These are phyloP conservation scores for Penstemon davidsonii DNA, from an alignment of 257 asterid species.

Conservation along the genomic window DNA sequence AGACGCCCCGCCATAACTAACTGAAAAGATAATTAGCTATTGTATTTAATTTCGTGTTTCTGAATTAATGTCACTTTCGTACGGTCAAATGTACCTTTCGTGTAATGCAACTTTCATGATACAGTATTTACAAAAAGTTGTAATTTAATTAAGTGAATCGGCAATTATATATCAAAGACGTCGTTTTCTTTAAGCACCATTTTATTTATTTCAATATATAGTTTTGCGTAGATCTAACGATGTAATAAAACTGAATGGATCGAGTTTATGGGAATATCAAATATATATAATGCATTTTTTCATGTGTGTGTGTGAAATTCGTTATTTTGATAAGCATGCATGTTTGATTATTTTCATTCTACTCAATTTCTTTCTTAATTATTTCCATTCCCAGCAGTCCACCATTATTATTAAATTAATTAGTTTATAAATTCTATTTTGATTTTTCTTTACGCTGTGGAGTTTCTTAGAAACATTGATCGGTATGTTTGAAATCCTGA, in stretches of 20 bases:
- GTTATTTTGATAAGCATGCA: too few species aligned
- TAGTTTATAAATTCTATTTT: neutral
- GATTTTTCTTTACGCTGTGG: constrained; percentile 29
- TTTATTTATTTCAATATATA: neutral
- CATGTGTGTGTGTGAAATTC: too few species aligned
- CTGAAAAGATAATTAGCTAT: too few species aligned
- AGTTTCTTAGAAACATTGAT: neutral
- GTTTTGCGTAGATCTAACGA: neutral
- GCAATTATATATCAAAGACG: neutral
- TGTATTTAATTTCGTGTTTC: neutral
- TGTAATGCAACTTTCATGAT: constrained; percentile 10
- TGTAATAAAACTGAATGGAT: too few species aligned
- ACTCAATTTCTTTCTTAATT: too few species aligned
- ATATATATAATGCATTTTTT: too few species aligned
- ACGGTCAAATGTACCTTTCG: constrained; percentile 16
- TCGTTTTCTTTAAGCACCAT: neutral
- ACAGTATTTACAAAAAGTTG: too few species aligned
- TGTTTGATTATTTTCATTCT: too few species aligned
- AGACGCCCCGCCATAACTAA: neutral
- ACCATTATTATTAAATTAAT: too few species aligned
- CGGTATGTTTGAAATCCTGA: neutral
- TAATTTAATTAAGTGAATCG: neutral
- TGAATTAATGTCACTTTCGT: constrained; percentile 25
- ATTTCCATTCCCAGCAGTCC: too few species aligned
- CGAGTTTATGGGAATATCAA: too few species aligned